These are phyloP conservation scores for Hyphopichia burtonii DNA, from an alignment of 1,139 yeast species.

Conservation along the genomic window DNA sequence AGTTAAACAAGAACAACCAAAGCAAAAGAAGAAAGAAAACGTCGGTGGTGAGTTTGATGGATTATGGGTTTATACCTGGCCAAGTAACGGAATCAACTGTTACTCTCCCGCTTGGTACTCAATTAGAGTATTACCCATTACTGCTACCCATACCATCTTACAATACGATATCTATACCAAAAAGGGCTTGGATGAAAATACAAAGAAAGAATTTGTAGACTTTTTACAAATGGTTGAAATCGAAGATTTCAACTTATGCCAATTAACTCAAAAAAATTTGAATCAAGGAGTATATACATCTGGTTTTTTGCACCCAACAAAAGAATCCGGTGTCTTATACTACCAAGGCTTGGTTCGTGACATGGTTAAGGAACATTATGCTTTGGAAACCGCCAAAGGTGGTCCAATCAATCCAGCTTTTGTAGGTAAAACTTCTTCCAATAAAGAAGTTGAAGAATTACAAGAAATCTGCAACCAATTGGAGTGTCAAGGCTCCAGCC, in stretches of 20 bases:
- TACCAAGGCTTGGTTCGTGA: slow-evolving; percentile 58
- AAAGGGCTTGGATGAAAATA: slow-evolving; percentile 51
- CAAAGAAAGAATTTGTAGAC: slow-evolving; percentile 60
- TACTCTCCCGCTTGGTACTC: slow-evolving; percentile 69
- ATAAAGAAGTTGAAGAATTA: slow-evolving; percentile 46
- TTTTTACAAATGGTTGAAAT: slow-evolving; percentile 59
- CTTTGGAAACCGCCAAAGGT: slow-evolving; percentile 44
- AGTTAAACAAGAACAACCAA: slow-evolving; percentile 4
- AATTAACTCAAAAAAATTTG: slow-evolving; percentile 56
- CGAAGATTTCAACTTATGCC: slow-evolving; percentile 60
- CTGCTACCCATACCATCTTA: slow-evolving; percentile 52
- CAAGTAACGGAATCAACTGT: slow-evolving; percentile 59
- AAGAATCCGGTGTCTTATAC: slow-evolving; percentile 57
- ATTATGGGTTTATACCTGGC: slow-evolving; percentile 60
- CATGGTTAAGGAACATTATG: slow-evolving; percentile 56
- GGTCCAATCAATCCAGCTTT: slow-evolving; percentile 51
- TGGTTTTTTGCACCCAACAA: slow-evolving; percentile 57
- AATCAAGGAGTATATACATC: slow-evolving; percentile 58
- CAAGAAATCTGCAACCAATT: slow-evolving; percentile 49
- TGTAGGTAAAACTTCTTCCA: slow-evolving; percentile 35
- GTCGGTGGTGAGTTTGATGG: slow-evolving; percentile 63
- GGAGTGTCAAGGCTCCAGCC: slow-evolving; percentile 44
- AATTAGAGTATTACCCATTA: slow-evolving; percentile 54
- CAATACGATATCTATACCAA: slow-evolving; percentile 63
- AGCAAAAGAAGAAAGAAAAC: slow-evolving; percentile 29